Evolutionary conservation across 2,329 filamentous ascomycete species (phyloP).

Genomic region (Ceratocystis smalleyi): DNA sequence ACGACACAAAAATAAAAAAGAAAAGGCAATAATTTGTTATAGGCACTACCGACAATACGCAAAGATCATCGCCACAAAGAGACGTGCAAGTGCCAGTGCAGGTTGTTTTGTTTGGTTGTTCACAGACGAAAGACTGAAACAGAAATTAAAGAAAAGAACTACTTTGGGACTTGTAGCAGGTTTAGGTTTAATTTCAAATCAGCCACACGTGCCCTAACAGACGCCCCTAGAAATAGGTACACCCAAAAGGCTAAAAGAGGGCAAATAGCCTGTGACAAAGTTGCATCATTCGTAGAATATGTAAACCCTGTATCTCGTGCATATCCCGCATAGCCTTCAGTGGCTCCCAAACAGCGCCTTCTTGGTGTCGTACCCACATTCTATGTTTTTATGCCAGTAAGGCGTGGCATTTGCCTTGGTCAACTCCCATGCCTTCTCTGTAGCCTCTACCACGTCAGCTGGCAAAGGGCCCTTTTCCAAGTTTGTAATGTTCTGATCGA

Average conservation of each 20-base stretch:
- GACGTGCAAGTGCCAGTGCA: neutral
- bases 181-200: neutral
- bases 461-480: conserved; percentile 58
- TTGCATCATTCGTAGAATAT: neutral
- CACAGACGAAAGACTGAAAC: neutral
- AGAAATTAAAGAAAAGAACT: neutral
- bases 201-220: neutral
- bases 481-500: conserved; percentile 41
- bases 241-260: neutral
- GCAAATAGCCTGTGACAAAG: neutral
- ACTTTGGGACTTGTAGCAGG: neutral
- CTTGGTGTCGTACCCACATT: conserved; percentile 51
- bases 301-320: neutral
- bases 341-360: conserved; percentile 40
- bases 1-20: neutral
- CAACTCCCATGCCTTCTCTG: conserved; percentile 67
- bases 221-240: neutral
- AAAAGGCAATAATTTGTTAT: neutral
- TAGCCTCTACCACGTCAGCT: conserved; percentile 54
- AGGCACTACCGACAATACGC: neutral
- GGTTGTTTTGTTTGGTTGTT: neutral
- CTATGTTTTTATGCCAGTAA: conserved; percentile 45
- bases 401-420: conserved; percentile 40
- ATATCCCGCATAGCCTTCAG: neutral
- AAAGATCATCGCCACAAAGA: neutral